These are phyloP conservation scores for Zygoascus ofunaensis DNA, from an alignment of 805 yeast genomes.

Conservation along the genomic window DNA sequence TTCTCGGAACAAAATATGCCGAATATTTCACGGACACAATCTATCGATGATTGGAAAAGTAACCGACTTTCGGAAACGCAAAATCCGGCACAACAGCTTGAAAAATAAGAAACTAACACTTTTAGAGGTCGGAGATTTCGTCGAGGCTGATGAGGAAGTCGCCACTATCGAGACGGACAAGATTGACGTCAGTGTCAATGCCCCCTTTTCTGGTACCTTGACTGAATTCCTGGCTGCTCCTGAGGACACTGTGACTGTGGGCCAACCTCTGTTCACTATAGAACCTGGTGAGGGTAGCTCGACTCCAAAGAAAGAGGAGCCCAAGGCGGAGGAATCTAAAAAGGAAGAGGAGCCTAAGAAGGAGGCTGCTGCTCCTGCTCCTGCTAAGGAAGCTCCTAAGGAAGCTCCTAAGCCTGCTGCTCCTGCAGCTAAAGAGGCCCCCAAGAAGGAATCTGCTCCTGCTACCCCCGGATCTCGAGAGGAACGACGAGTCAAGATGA, in stretches of 20 bases:
- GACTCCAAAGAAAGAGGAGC: conserved; percentile 21
- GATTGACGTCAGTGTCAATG: conserved; percentile 93
- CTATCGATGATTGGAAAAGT: too few species aligned
- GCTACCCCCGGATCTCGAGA: conserved; percentile 57
- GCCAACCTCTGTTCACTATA: conserved; percentile 81
- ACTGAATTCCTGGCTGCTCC: conserved; percentile 72
- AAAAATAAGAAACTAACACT: conserved; percentile 35
- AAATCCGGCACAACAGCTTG: too few species aligned
- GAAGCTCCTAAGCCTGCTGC: conserved; percentile 24
- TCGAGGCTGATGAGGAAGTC: conserved; percentile 75
- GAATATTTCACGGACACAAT: too few species aligned
- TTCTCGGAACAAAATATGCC: too few species aligned
- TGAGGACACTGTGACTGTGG: conserved; percentile 92
- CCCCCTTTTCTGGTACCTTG: conserved; percentile 87
- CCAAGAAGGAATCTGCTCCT: conserved; percentile 24
- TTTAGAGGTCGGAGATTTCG: conserved; percentile 75
- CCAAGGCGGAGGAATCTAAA: conserved; percentile 21
- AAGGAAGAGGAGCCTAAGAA: conserved; percentile 28
- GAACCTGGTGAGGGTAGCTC: conserved; percentile 67
- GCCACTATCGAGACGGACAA: conserved; percentile 98
- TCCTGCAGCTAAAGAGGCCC: conserved; percentile 17
- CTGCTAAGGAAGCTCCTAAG: conserved; percentile 6
- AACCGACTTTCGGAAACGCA: too few species aligned
- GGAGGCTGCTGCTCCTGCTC: conserved; percentile 13
- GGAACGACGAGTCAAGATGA: conserved; percentile 94